A percentile compares a stretch with the other conserved stretches of the same genome.
These are phyloP conservation scores for Diaporthe citriasiana DNA, from an alignment of 2,329 filamentous ascomycete species.

Conservation along the genomic window DNA sequence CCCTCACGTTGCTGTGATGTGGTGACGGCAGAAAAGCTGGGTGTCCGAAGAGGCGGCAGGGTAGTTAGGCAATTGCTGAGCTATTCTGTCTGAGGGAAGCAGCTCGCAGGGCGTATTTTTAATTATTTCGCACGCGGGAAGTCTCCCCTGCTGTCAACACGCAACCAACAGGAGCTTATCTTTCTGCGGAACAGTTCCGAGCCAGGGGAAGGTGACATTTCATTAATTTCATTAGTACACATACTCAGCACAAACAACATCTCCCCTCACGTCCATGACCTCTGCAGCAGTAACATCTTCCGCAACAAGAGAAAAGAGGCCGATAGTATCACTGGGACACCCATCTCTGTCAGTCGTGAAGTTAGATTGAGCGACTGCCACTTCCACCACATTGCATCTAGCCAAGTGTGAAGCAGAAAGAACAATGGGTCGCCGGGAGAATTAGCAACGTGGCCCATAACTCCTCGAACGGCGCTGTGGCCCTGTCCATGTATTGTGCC, in stretches of 20 bases:
- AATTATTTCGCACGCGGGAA: no score
- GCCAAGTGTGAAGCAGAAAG: conserved; percentile 9
- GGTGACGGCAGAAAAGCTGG: no score
- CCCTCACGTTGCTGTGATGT: no score
- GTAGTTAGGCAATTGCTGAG: no score
- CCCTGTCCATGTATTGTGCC: not conserved
- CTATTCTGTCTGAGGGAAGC: no score
- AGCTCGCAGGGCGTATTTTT: no score
- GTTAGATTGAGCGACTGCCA: conserved; percentile 1
- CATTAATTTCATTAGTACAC: conserved; percentile 6
- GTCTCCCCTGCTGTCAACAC: no score
- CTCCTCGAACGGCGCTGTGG: not conserved
- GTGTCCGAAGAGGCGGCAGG: no score
- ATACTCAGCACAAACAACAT: conserved; percentile 6
- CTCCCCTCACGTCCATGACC: conserved; percentile 42
- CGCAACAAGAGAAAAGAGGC: conserved; percentile 23
- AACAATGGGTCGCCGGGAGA: conserved; percentile 9
- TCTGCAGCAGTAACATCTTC: conserved; percentile 39
- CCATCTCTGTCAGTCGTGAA: conserved; percentile 21
- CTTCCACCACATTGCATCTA: not conserved
- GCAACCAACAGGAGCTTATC: no score
- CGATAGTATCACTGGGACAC: conserved; percentile 9
- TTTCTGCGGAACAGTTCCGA: no score
- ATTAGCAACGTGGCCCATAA: conserved; percentile 3
- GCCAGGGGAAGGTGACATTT: no score